Conservation (phyloP, 768 basidiomycete genomes). For the Lentinula boryana region DNA sequence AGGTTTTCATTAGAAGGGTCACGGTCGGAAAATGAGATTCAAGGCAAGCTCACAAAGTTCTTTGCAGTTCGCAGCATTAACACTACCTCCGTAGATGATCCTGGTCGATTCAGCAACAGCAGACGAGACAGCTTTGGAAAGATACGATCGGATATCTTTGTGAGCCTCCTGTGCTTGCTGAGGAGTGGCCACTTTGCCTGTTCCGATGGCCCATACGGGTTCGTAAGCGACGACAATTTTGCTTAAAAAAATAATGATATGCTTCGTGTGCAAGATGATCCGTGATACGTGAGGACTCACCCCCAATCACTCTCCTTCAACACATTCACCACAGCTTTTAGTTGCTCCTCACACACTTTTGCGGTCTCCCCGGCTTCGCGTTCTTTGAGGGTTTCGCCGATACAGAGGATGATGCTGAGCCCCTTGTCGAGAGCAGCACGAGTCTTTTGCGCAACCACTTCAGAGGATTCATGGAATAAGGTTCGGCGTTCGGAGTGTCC, state of each 20-base stretch:
- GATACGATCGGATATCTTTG: conserved; percentile 70
- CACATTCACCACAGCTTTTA: conserved; percentile 65
- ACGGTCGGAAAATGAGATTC: background rate
- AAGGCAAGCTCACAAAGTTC: conserved; percentile 65
- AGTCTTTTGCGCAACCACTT: conserved; percentile 80
- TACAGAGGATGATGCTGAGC: conserved; percentile 89
- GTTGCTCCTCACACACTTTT: conserved; percentile 75
- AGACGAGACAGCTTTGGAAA: conserved; percentile 57
- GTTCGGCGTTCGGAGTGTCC: conserved; percentile 97
- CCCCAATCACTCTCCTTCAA: conserved; percentile 71
- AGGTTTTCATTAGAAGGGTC: background rate
- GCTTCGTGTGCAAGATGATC: background rate
- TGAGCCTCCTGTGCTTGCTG: conserved; percentile 94
- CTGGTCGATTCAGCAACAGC: conserved; percentile 68
- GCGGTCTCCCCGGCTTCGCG: conserved; percentile 77
- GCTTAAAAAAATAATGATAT: conserved; percentile 31
- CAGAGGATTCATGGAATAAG: conserved; percentile 84
- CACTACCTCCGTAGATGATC: conserved; percentile 95
- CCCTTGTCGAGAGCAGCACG: conserved; percentile 70
- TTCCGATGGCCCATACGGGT: conserved; percentile 98
- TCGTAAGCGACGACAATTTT: conserved; percentile 94
- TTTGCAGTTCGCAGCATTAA: conserved; percentile 80
- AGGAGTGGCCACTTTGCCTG: conserved; percentile 90
- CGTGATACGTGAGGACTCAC: conserved; percentile 33
- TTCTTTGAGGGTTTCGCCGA: conserved; percentile 89